Evolutionary conservation across 2,329 filamentous ascomycete genomes (phyloP), one percentile per base, ranked within the genome.

Genomic region (Sclerotinia subarctica): DNA sequence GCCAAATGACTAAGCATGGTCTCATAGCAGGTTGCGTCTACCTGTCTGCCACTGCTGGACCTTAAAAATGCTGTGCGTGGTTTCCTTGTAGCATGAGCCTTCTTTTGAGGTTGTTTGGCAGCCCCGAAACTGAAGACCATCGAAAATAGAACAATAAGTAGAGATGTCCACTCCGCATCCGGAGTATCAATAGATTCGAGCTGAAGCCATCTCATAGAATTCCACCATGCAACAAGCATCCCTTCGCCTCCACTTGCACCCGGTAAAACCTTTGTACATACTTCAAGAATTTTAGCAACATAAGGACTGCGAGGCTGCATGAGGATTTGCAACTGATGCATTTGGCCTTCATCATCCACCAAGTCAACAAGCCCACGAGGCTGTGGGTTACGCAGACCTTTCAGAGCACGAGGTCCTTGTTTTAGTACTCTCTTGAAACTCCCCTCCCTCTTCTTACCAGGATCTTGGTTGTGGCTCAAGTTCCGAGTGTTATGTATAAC

Each of bases 201-300:
- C 42, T 80, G 80, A 52, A 92, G 80, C 91, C 91, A 94, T 70
- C 87, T 86, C 78, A 90, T 85, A 26, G 86, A 83, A 75, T 92
- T 88, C 85, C 90, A 91, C 90, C 91, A 94, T 2, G 85, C 87
- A 13, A 88, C 83, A 68, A 91, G 79, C 13, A 93, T 79, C 35
- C 82, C 81, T 82, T 90, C 80, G 81, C 89, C 69, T 79, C 86
- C 52, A 85, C 70, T 82, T 0, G 83, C 81, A 26, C 86, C 81
- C 8, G 86, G 86, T 38, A 93, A 77, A 46, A 90, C 83, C 71
- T 89, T 88, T 68, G 85, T 85, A 74, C 89, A 90, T 21, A 86
- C 80, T 44, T 85, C 81, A 11, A 94, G 79, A 11, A 88, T 80
- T 66, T 82, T 86, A 38, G 81, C 82, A 6, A 91, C 88, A 63